Base-by-base conservation (phyloP, 495 filamentous ascomycete species). In the Tuber magnatum region DNA sequence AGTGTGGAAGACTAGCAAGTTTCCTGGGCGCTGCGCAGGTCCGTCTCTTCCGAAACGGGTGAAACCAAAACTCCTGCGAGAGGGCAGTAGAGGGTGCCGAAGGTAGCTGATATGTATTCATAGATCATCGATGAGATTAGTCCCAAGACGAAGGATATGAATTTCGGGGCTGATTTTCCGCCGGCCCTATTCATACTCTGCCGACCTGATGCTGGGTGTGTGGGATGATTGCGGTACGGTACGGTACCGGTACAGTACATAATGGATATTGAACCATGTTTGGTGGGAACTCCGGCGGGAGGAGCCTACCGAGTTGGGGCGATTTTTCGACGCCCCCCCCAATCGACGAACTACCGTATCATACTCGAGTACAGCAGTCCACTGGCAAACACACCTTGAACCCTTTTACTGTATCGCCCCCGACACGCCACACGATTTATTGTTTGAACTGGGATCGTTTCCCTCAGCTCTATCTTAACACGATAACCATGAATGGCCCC, bases 111-210 rank as follows among this genome's bases (percentile, higher is more conserved):
- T 41, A 44, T 41, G n/a, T 56, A 70, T 39, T 69, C 61, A 39
- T 44, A 79, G 80, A 88, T 86, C 18, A 83, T 91, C 38, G 88
- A 87, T 40, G 88, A 94, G 82, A 92, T 97, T 79, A 93, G 92
- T 82, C 87, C 90, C 3, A 88, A 91, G 75, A 92, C 90, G 39
- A 92, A 94, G 56, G 56, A n/a, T 28, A 65, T 0, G 9, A 5
- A 35, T 65, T 65, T 65, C 28, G 28, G 56, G 56, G 28, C 56
- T 35, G 7, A 35, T 65, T 35, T 65, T 65, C 28, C 5, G 28
- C 56, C 35, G 56, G 56, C 16, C 14, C 51, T 61, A 4, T n/a
- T n/a, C n/a, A n/a, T n/a, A n/a, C 28, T 32, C n/a, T 65, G 8
- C 56, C 32, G 14, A 20, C 28, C n/a, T 65, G 56, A 14, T 65